Conservation (phyloP, 495 filamentous ascomycete genomes). For the Polyplosphaeria fusca region DNA sequence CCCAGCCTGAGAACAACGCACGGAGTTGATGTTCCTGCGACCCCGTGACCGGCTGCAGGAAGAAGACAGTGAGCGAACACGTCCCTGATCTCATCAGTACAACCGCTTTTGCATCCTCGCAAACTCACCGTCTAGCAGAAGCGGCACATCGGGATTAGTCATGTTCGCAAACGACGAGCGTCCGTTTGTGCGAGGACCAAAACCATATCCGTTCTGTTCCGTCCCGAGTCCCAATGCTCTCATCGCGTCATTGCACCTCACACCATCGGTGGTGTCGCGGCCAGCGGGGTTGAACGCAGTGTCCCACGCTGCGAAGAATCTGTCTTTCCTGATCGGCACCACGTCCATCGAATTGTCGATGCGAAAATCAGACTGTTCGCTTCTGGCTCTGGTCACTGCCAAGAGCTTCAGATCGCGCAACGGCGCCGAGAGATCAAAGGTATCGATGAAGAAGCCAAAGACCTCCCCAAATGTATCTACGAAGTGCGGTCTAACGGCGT, state of each 20-base stretch:
- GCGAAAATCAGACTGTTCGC: neutral
- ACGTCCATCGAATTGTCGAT: neutral
- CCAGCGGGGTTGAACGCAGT: neutral
- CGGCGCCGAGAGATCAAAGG: neutral
- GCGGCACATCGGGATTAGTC: neutral
- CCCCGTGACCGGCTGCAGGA: neutral
- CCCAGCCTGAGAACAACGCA: neutral
- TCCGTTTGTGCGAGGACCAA: neutral
- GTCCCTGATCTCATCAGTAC: too few species aligned
- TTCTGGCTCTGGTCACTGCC: neutral
- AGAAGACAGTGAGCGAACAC: neutral
- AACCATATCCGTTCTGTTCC: too few species aligned
- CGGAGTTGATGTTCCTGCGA: conserved; percentile 2
- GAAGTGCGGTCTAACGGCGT: conserved; percentile 1
- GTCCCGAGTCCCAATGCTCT: neutral
- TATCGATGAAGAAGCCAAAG: conserved; percentile 14
- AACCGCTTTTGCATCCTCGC: too few species aligned
- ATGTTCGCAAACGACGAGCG: neutral
- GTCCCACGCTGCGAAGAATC: neutral
- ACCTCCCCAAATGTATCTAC: neutral
- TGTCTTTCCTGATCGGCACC: neutral
- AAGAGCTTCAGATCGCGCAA: neutral
- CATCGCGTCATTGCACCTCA: neutral
- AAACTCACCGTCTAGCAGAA: too few species aligned
- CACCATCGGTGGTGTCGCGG: neutral